Evolutionary conservation across 2,329 filamentous ascomycete genomes (phyloP).

Genomic region (Chalara sp.): DNA sequence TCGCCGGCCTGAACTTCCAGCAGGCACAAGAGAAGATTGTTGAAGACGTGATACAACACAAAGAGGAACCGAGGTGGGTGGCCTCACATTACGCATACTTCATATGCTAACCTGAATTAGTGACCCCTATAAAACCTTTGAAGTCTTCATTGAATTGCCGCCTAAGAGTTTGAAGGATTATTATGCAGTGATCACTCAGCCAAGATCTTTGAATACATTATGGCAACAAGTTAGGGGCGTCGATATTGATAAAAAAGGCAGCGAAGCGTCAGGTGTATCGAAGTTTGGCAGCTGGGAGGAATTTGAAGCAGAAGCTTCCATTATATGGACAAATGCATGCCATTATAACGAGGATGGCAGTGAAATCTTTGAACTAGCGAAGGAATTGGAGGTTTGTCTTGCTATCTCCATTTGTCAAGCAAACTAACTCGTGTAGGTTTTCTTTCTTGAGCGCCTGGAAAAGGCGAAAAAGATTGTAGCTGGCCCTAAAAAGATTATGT

Average conservation of each 20-base stretch:
- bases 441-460: slow-evolving; percentile 61
- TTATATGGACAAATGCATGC: slow-evolving; percentile 82
- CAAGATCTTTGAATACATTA: slow-evolving; percentile 70
- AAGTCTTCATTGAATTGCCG: slow-evolving; percentile 73
- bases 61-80: slow-evolving; percentile 56
- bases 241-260: slow-evolving; percentile 43
- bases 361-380: slow-evolving; percentile 70
- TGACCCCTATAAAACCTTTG: slow-evolving; percentile 61
- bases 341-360: slow-evolving; percentile 91
- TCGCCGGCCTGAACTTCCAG: slow-evolving; percentile 71
- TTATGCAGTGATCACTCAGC: slow-evolving; percentile 75
- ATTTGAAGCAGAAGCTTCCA: slow-evolving; percentile 72
- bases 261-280: slow-evolving; percentile 49
- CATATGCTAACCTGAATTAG: slow-evolving; percentile 31
- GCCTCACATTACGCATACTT: background rate
- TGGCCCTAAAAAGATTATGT: slow-evolving; percentile 48
- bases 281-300: slow-evolving; percentile 78
- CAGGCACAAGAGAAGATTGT: slow-evolving; percentile 82
- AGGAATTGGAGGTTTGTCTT: slow-evolving; percentile 64
- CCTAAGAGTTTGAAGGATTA: slow-evolving; percentile 73
- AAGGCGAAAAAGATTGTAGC: slow-evolving; percentile 17
- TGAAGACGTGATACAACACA: slow-evolving; percentile 61
- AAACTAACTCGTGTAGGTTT: slow-evolving; percentile 41
- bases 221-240: slow-evolving; percentile 72
- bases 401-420: background rate